Conservation (phyloP, 2,329 filamentous ascomycete genomes). For the Exserohilum turcica region DNA sequence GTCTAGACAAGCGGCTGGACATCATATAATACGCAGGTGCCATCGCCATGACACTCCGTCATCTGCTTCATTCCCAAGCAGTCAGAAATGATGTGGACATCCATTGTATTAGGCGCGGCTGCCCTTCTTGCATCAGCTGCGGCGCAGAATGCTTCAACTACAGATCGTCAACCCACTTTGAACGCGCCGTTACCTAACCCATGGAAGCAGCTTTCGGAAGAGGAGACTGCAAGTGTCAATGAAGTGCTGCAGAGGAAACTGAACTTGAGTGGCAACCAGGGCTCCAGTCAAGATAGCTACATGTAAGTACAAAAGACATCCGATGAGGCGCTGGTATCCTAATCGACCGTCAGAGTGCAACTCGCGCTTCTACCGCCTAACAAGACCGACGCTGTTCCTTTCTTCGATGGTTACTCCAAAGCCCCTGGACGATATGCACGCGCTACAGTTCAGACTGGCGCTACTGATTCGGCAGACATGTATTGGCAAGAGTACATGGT, state of each 20-base stretch:
- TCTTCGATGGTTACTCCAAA: slow-evolving; percentile 14
- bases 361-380: slow-evolving; percentile 24
- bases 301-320: slow-evolving; percentile 8
- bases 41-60: not conserved
- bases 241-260: slow-evolving; percentile 12
- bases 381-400: slow-evolving; percentile 28
- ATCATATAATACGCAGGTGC: slow-evolving; percentile 4
- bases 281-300: slow-evolving; percentile 19
- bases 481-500: slow-evolving; percentile 54
- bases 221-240: slow-evolving; percentile 17
- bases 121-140: slow-evolving; percentile 3
- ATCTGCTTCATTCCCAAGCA: not conserved
- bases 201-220: slow-evolving; percentile 18
- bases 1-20: not conserved
- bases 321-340: not conserved
- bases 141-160: slow-evolving; percentile 7
- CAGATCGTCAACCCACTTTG: slow-evolving; percentile 11
- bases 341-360: slow-evolving; percentile 9
- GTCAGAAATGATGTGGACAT: slow-evolving; percentile 4
- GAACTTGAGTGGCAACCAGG: slow-evolving; percentile 14
- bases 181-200: slow-evolving; percentile 16
- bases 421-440: slow-evolving; percentile 28
- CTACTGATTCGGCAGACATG: slow-evolving; percentile 29
- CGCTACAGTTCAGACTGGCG: slow-evolving; percentile 23
- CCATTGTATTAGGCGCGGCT: slow-evolving; percentile 7